Percentiles rank a stretch among this genome's conserved stretches.
phyloP scores from a whole-genome alignment of 441 rosid species.

The Gossypium armourianum region DNA sequence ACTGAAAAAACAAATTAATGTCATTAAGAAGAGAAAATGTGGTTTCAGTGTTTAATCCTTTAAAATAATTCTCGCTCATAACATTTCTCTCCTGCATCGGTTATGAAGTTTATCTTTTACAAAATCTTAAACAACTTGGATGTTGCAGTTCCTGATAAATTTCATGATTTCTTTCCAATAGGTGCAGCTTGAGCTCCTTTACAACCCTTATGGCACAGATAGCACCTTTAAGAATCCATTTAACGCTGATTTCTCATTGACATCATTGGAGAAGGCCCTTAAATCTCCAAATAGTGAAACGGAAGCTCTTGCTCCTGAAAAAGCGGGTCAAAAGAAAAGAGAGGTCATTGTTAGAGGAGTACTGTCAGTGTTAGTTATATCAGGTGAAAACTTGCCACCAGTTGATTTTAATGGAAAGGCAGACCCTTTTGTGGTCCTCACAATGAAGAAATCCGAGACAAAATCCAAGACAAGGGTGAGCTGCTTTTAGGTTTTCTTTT shows the following conservation, averaged over 20 bases:
- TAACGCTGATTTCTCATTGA: slow-evolving; percentile 41
- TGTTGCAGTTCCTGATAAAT: not conserved
- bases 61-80: not conserved
- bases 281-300: slow-evolving; percentile 27
- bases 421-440: slow-evolving; percentile 64
- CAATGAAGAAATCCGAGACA: slow-evolving; percentile 60
- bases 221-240: slow-evolving; percentile 48
- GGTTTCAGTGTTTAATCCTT: not conserved
- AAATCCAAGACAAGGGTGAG: slow-evolving; percentile 70
- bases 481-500: not conserved
- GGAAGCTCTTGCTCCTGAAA: slow-evolving; percentile 22
- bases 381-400: slow-evolving; percentile 69
- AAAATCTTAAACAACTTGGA: not conserved
- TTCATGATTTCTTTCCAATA: slow-evolving; percentile 18
- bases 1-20: not conserved
- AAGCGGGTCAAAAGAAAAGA: slow-evolving; percentile 32
- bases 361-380: slow-evolving; percentile 58
- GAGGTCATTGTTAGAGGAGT: slow-evolving; percentile 87
- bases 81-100: not conserved
- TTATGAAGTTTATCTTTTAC: not conserved
- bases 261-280: slow-evolving; percentile 60
- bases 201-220: slow-evolving; percentile 55
- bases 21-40: not conserved
- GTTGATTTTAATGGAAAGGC: slow-evolving; percentile 79
- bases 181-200: slow-evolving; percentile 85